Conservation (phyloP, 225 moss, liverwort and hornwort species). For the Polytrichum formosum region DNA sequence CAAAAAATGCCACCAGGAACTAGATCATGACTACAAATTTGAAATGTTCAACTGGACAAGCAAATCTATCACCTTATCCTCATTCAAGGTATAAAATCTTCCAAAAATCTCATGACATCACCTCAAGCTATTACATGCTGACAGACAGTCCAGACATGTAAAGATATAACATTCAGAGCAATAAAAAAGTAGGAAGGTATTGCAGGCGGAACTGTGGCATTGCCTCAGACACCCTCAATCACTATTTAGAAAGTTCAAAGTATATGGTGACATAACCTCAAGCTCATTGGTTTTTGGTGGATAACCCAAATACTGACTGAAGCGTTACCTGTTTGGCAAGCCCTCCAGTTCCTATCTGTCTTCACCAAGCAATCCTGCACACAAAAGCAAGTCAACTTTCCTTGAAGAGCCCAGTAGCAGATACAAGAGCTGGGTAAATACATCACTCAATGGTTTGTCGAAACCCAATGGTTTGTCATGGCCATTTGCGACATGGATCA, state of each 20-base stretch:
- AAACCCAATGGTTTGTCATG: no score
- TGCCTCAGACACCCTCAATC: no score
- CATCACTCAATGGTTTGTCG: no score
- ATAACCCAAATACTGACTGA: not conserved
- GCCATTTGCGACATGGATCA: no score
- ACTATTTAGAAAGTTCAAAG: not conserved
- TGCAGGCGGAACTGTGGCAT: no score
- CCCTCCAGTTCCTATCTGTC: slow-evolving; percentile 55
- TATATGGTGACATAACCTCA: not conserved
- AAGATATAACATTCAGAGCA: no score
- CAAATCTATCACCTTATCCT: not conserved
- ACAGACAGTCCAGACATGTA: no score
- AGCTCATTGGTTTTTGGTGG: not conserved
- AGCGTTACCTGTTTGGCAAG: slow-evolving; percentile 17
- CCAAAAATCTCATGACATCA: not conserved
- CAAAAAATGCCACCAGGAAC: no score
- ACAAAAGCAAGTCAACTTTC: not conserved
- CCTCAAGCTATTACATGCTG: no score
- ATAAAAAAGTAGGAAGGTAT: no score
- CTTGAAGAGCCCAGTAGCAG: no score
- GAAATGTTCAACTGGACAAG: not conserved
- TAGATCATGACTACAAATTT: not conserved
- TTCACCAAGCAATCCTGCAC: slow-evolving; percentile 59
- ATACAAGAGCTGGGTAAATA: no score
- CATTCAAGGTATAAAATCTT: not conserved